Percentiles rank a stretch among this genome's conserved stretches.
phyloP scores from a whole-genome alignment of 768 basidiomycete genomes.

The Boletellus ananas region DNA sequence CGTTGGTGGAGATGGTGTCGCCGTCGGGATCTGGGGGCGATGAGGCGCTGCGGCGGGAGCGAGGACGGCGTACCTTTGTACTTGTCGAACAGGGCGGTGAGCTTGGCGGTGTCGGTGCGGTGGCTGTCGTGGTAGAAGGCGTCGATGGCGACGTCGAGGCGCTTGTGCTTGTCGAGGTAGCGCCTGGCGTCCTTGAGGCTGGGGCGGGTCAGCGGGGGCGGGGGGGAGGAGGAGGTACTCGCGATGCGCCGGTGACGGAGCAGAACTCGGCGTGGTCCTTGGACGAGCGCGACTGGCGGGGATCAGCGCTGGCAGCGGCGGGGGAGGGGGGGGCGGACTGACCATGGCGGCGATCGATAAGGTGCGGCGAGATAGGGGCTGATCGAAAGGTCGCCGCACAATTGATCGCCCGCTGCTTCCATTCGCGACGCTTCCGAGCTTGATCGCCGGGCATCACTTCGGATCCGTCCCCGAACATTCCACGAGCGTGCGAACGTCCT shows the following conservation, averaged over 20 bases:
- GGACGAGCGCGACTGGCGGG: conserved; percentile 23
- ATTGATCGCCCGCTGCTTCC: not conserved
- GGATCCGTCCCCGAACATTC: conserved; percentile 1
- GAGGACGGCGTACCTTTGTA: conserved; percentile 53
- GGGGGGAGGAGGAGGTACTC: conserved; percentile 25
- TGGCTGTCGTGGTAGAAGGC: conserved; percentile 57
- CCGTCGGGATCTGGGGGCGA: conserved; percentile 34
- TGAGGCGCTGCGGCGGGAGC: conserved; percentile 2
- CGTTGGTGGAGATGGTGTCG: conserved; percentile 70
- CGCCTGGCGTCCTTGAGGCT: conserved; percentile 56
- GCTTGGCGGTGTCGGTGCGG: conserved; percentile 40
- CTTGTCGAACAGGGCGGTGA: conserved; percentile 56
- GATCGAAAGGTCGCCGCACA: not conserved
- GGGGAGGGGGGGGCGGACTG: conserved; percentile 3
- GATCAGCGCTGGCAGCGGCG: not conserved
- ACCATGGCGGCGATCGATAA: conserved; percentile 23
- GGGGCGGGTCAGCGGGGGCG: conserved; percentile 1
- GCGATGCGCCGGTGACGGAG: conserved; percentile 67
- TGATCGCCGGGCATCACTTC: not conserved
- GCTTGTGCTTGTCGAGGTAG: conserved; percentile 66
- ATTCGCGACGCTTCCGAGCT: not conserved
- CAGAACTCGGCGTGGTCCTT: conserved; percentile 60
- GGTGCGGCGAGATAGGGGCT: not conserved
- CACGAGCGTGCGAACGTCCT: too few relatives aligned
- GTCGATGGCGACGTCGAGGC: conserved; percentile 70